phyloP scores from a whole-genome alignment of 148 eudicot genomes.

The Amaranthus palmeri region DNA sequence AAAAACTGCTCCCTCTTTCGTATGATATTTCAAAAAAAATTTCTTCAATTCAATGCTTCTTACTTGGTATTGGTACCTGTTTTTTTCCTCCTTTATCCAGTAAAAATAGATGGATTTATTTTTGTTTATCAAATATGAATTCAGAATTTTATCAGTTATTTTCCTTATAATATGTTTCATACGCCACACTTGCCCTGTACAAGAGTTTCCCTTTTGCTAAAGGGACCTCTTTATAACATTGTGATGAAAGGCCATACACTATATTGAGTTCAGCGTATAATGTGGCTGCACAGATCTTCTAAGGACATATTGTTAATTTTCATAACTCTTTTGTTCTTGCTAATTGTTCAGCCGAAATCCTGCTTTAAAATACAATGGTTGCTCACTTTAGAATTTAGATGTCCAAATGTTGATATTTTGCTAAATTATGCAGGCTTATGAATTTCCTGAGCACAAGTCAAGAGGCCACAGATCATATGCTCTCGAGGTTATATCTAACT shows the following conservation, averaged over 20 bases:
- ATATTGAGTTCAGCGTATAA: neutral
- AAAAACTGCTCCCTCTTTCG: neutral
- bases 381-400: constrained; percentile 1
- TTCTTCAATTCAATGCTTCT: neutral
- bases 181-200: neutral
- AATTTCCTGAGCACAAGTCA: constrained; percentile 30
- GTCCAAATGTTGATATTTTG: neutral
- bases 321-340: neutral
- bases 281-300: neutral
- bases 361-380: neutral
- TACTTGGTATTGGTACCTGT: neutral
- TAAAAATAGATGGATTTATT: neutral
- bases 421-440: constrained; percentile 45
- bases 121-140: too few species aligned
- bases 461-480: constrained; percentile 24
- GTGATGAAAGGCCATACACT: neutral
- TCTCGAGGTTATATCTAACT: constrained; percentile 39
- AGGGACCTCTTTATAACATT: neutral
- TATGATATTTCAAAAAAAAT: too few species aligned
- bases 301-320: neutral
- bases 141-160: too few species aligned
- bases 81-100: neutral
- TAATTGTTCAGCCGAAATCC: neutral
- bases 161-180: too few species aligned
- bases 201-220: neutral